Evolutionary conservation across 2,329 filamentous ascomycete genomes (phyloP).

Genomic region (Pseudogymnoascus sp.): DNA sequence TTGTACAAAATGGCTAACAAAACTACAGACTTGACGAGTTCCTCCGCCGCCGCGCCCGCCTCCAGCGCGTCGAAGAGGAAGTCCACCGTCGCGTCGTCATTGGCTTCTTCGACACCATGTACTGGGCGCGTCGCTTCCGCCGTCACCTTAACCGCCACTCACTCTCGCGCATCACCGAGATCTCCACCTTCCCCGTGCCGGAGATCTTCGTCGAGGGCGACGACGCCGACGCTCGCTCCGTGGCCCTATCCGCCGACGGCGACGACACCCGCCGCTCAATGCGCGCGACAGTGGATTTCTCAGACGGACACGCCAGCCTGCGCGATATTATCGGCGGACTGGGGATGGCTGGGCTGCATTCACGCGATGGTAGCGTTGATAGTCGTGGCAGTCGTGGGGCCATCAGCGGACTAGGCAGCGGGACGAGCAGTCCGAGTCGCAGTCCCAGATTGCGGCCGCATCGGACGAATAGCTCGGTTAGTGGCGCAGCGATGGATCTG

Average conservation of each 20-base stretch:
- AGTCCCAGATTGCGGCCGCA: constrained; percentile 1
- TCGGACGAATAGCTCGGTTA: constrained; percentile 7
- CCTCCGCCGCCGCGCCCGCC: constrained; percentile 73
- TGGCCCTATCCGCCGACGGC: constrained; percentile 20
- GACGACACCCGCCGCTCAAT: constrained; percentile 16
- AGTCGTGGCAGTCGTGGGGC: neutral
- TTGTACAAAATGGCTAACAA: constrained; percentile 23
- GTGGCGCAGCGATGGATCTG: neutral
- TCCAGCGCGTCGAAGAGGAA: constrained; percentile 92
- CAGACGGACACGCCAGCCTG: constrained; percentile 15
- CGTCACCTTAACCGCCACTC: constrained; percentile 63
- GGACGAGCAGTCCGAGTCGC: neutral
- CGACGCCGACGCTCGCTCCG: constrained; percentile 30
- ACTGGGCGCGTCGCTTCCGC: constrained; percentile 74
- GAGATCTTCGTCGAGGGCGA: constrained; percentile 87
- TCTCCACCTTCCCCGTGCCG: constrained; percentile 75
- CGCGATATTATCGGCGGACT: constrained; percentile 1
- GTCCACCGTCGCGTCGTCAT: constrained; percentile 83
- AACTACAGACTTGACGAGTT: constrained; percentile 75
- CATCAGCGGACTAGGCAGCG: neutral
- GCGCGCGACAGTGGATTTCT: constrained; percentile 15
- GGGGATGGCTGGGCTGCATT: neutral
- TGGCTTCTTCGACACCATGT: constrained; percentile 91
- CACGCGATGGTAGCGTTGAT: neutral
- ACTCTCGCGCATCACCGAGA: constrained; percentile 63